phyloP scores from a whole-genome alignment of 2,329 filamentous ascomycete species.

The Arthrobotrys sphaeroides region DNA sequence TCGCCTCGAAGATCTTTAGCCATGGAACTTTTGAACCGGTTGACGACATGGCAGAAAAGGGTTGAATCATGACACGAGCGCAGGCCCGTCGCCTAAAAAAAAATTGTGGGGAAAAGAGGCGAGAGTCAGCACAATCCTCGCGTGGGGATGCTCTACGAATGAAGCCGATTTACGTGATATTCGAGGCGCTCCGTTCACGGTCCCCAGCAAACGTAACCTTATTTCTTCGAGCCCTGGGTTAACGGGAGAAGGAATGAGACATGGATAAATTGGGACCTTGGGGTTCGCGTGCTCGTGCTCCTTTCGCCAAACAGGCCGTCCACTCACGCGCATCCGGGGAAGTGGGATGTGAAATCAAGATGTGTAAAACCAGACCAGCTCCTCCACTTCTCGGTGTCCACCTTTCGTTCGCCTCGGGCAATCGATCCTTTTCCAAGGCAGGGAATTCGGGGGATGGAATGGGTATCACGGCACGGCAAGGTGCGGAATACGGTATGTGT shows the following conservation, averaged over 20 bases:
- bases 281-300: constrained; percentile 37
- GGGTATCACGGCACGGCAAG: constrained; percentile 45
- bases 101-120: constrained; percentile 24
- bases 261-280: constrained; percentile 9
- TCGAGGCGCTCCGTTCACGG: constrained; percentile 26
- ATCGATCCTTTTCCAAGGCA: constrained; percentile 18
- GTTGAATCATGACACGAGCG: constrained; percentile 24
- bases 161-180: constrained; percentile 45
- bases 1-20: constrained; percentile 17
- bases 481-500: constrained; percentile 22
- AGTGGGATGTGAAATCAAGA: constrained; percentile 42
- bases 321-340: constrained; percentile 52
- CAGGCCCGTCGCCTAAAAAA: not conserved
- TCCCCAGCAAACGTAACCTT: constrained; percentile 18
- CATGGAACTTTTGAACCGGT: not conserved
- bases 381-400: constrained; percentile 10
- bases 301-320: constrained; percentile 45
- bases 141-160: constrained; percentile 37
- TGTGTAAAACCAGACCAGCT: constrained; percentile 18
- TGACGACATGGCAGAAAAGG: not conserved
- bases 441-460: constrained; percentile 26
- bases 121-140: constrained; percentile 9
- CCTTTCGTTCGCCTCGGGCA: constrained; percentile 26
- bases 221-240: constrained; percentile 23
- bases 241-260: constrained; percentile 38